phyloP scores from a whole-genome alignment of 2,329 filamentous ascomycete genomes.

The Penicillium brasilianum region DNA sequence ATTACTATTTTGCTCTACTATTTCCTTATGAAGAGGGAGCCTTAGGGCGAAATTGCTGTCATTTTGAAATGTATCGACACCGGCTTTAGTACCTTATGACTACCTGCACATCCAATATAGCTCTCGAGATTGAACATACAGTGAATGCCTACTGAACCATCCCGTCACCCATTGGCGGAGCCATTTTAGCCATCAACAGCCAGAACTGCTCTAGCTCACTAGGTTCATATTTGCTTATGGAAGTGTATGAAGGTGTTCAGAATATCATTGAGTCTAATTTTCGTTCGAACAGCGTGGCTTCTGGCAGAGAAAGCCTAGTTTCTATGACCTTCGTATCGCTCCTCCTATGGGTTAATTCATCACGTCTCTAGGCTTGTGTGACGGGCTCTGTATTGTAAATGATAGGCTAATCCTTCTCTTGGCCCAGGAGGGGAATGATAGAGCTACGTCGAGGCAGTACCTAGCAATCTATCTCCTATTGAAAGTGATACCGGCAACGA shows the following conservation, averaged over 20 bases:
- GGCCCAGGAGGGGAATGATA: background rate
- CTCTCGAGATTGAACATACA: background rate
- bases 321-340: background rate
- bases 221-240: too few species aligned
- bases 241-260: too few species aligned
- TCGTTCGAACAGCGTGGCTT: background rate
- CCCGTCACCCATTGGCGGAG: background rate
- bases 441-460: too few species aligned
- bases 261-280: too few species aligned
- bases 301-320: background rate
- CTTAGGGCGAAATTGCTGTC: background rate
- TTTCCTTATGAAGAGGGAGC: background rate
- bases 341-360: background rate
- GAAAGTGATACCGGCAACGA: too few species aligned
- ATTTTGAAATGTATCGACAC: background rate
- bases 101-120: background rate
- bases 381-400: too few species aligned
- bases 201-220: too few species aligned
- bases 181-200: background rate
- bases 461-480: too few species aligned
- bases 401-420: too few species aligned
- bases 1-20: background rate
- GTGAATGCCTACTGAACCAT: background rate
- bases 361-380: background rate
- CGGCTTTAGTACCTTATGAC: background rate